Percentiles rank a stretch among this genome's conserved stretches.
phyloP scores from a whole-genome alignment of 2,329 filamentous ascomycete genomes.

The Trichophyton simii region DNA sequence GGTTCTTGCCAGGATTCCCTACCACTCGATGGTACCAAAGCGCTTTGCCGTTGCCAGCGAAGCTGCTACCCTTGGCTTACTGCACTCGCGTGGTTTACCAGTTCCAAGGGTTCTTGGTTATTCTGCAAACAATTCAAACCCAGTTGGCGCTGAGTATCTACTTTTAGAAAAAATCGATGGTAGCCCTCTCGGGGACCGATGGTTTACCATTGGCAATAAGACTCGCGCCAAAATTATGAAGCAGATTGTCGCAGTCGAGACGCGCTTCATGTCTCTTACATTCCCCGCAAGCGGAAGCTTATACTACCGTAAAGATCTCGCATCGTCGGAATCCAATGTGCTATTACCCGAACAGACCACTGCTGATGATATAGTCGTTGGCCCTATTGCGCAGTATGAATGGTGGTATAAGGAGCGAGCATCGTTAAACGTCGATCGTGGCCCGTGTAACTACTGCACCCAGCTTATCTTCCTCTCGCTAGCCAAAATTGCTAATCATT shows the following conservation, averaged over 20 bases:
- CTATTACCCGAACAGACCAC: background rate
- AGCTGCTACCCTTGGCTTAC: conserved; percentile 17
- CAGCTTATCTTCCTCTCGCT: background rate
- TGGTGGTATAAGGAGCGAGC: conserved; percentile 18
- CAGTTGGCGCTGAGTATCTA: conserved; percentile 19
- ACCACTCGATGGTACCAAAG: conserved; percentile 14
- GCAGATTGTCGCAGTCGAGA: conserved; percentile 15
- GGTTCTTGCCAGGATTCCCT: conserved; percentile 17
- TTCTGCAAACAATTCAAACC: conserved; percentile 15
- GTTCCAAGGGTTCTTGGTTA: conserved; percentile 22
- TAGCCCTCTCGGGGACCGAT: conserved; percentile 13
- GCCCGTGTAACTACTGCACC: conserved; percentile 16
- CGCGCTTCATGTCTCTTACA: conserved; percentile 13
- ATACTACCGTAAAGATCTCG: conserved; percentile 16
- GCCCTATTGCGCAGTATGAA: conserved; percentile 18
- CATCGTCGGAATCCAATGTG: background rate
- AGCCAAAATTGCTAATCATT: background rate
- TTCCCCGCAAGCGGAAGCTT: conserved; percentile 17
- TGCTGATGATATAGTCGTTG: conserved; percentile 8
- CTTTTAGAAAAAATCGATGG: conserved; percentile 18
- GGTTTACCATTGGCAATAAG: conserved; percentile 15
- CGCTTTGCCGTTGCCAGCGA: conserved; percentile 17
- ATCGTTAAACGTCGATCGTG: conserved; percentile 14
- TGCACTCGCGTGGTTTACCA: conserved; percentile 22
- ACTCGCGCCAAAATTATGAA: background rate